Base-by-base conservation (phyloP, 1,284 basidiomycete genomes). In the Crucibulum cyathiforme region DNA sequence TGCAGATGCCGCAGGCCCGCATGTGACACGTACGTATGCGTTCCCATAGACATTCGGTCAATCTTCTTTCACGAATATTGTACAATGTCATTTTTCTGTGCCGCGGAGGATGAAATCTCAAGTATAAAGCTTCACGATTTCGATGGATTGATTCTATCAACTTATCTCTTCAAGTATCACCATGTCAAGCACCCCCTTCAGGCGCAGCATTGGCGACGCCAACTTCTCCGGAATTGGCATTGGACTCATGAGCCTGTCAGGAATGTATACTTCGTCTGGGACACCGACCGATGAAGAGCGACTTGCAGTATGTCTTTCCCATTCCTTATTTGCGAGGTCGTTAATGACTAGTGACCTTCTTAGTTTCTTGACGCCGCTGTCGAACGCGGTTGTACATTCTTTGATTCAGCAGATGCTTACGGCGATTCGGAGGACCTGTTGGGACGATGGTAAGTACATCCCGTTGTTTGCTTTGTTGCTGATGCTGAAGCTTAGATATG, bases 371-470 rank as follows among this genome's bases (percentile, higher is more conserved):
- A 82, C 56, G 69, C 77, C n/a, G 77, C 76, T 1, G 66, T 76
- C 38, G 75, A 72, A 50, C 61, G 63, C 10, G 80, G 80, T 0
- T 77, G 75, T 60, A 82, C 73, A 4, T 74, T 72, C 58, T 83
- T 81, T 81, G 80, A 81, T 61, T 74, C 80, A 12, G 75, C 80
- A 8, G 74, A 80, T 60, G 57, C 78, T 5, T 85, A 83, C 61
- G 74, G 72, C 4, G 77, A 83, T 61, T 78, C 71, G 19, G 82
- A 84, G 65, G 77, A 79, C 2, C 62, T 83, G 9, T 66, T 83
- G 10, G 81, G 81, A 12, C 78, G 77, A 70, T 84, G 81, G 81
- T 78, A 61, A 7, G 56, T 49, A 15, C 24, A 15, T 7, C 12
- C 31, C n/a, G n/a, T 7, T 17, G 12, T 17, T 34, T 34, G 31